A percentile compares a stretch with the other conserved stretches of the same genome.
Conservation (phyloP, 2,329 filamentous ascomycete genomes). For the Aspergillus phoenicis region DNA sequence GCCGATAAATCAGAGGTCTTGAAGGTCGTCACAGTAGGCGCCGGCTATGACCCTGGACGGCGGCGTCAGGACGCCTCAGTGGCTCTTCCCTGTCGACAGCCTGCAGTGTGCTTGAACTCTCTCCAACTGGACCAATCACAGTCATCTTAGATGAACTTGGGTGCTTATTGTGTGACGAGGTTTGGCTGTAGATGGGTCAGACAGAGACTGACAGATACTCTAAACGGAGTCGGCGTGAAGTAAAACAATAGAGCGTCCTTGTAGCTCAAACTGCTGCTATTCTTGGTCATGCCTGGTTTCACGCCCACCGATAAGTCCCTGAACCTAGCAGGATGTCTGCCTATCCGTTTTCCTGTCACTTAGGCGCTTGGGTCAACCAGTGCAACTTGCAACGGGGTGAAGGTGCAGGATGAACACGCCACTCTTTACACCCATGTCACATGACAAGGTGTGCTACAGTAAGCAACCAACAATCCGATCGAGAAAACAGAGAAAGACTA, state of each 20-base stretch:
- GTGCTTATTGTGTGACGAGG: not conserved
- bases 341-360: not conserved
- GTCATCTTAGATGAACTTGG: not conserved
- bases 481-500: not conserved
- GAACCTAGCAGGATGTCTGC: not conserved
- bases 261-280: not conserved
- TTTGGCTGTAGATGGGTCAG: slow-evolving; percentile 10
- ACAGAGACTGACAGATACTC: not conserved
- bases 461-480: not conserved
- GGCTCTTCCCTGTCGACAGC: slow-evolving; percentile 19
- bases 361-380: not conserved
- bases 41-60: slow-evolving; percentile 22
- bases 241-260: not conserved
- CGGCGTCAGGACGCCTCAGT: slow-evolving; percentile 28
- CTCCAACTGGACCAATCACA: slow-evolving; percentile 18
- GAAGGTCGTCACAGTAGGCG: slow-evolving; percentile 31
- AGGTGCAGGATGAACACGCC: not conserved
- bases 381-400: not conserved
- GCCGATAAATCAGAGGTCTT: slow-evolving; percentile 16
- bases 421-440: not conserved
- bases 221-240: not conserved
- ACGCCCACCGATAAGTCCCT: not conserved
- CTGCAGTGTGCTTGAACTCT: slow-evolving; percentile 15
- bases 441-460: not conserved
- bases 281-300: not conserved